Evolutionary conservation across 768 basidiomycete species (phyloP).

Genomic region (Chiua virens): DNA sequence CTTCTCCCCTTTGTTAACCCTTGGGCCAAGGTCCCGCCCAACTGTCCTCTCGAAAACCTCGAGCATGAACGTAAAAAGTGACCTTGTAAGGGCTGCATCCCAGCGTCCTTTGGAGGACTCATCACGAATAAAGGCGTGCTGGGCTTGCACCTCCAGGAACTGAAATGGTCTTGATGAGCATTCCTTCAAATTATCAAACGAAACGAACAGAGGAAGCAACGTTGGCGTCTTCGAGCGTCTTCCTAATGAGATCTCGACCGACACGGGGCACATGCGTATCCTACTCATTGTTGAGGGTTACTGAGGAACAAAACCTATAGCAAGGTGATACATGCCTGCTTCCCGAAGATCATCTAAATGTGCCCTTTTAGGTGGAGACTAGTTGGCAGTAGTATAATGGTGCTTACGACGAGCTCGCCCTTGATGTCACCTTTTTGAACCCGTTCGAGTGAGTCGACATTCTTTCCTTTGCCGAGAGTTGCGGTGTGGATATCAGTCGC

Average conservation of each 20-base stretch:
- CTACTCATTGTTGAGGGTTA: conserved; percentile 33
- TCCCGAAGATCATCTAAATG: conserved; percentile 88
- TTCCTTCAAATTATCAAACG: background rate
- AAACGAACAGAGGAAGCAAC: conserved; percentile 66
- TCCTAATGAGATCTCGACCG: conserved; percentile 84
- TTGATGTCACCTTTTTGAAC: conserved; percentile 80
- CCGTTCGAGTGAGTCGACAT: conserved; percentile 76
- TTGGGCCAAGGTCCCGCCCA: conserved; percentile 80
- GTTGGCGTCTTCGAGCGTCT: conserved; percentile 77
- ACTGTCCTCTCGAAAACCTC: conserved; percentile 91
- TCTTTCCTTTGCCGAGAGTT: conserved; percentile 80
- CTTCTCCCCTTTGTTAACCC: conserved; percentile 41
- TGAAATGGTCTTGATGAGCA: conserved; percentile 30
- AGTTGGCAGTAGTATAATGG: background rate
- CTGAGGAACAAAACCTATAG: background rate
- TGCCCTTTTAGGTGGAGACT: background rate
- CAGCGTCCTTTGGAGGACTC: conserved; percentile 91
- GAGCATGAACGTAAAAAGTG: conserved; percentile 83
- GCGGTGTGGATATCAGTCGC: conserved; percentile 92
- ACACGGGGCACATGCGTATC: conserved; percentile 92
- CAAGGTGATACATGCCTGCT: conserved; percentile 55
- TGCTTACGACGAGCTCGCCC: conserved; percentile 78
- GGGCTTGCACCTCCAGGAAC: conserved; percentile 96
- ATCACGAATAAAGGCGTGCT: conserved; percentile 95
- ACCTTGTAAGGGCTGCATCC: conserved; percentile 88